phyloP scores from a whole-genome alignment of 371 early-diverging fungal genomes.

The Mucor racemosus region DNA sequence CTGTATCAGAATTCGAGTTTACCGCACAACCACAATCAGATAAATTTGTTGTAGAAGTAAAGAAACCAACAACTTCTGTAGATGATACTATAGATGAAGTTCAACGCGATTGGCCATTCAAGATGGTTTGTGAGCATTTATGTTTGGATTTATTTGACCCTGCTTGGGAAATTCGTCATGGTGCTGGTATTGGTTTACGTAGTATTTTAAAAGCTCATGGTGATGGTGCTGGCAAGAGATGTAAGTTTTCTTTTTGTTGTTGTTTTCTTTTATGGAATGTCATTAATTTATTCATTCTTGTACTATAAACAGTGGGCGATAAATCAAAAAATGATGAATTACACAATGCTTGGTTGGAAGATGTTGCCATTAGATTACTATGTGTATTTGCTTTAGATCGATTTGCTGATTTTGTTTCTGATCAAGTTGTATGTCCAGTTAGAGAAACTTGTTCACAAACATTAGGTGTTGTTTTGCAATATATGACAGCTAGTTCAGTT shows the following conservation, averaged over 20 bases:
- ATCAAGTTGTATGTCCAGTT: slow-evolving; percentile 95
- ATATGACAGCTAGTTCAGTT: slow-evolving; percentile 62
- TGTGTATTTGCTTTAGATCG: slow-evolving; percentile 95
- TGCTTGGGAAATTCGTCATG: slow-evolving; percentile 95
- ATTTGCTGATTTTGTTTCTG: slow-evolving; percentile 96
- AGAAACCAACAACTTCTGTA: slow-evolving; percentile 44
- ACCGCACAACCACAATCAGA: slow-evolving; percentile 74
- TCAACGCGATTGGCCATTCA: slow-evolving; percentile 87
- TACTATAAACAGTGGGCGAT: slow-evolving; percentile 37
- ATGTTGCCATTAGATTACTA: slow-evolving; percentile 84
- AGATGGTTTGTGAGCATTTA: slow-evolving; percentile 86
- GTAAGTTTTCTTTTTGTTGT: slow-evolving; percentile 30
- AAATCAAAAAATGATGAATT: slow-evolving; percentile 64
- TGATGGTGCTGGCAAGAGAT: slow-evolving; percentile 76
- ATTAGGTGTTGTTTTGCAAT: slow-evolving; percentile 83
- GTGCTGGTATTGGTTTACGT: slow-evolving; percentile 93
- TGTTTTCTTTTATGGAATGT: neutral
- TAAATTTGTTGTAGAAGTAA: slow-evolving; percentile 79
- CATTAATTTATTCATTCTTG: neutral
- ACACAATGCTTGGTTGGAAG: slow-evolving; percentile 86
- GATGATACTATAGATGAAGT: slow-evolving; percentile 29
- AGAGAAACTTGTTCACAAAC: slow-evolving; percentile 96
- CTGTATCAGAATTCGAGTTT: slow-evolving; percentile 53
- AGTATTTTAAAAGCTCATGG: slow-evolving; percentile 90
- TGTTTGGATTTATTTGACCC: slow-evolving; percentile 91